These are phyloP conservation scores for Penicillium fimorum DNA, from an alignment of 495 filamentous ascomycete genomes.

Conservation along the genomic window DNA sequence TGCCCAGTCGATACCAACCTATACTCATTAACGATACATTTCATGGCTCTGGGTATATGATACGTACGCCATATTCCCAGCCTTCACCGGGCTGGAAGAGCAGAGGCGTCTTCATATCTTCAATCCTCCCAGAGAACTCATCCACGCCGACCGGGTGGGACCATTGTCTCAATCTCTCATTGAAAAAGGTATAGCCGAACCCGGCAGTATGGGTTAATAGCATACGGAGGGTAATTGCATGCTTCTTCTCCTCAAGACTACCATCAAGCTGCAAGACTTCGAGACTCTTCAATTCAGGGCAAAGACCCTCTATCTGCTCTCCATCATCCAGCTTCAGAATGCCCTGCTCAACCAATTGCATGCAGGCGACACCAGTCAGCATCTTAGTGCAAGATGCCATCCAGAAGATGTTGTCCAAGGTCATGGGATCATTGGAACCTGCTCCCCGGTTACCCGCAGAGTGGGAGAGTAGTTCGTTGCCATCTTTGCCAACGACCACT, in stretches of 20 bases:
- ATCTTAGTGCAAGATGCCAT: slow-evolving; percentile 62
- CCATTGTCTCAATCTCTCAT: slow-evolving; percentile 48
- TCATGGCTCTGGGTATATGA: background rate
- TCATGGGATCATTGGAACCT: slow-evolving; percentile 43
- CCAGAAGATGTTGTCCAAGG: slow-evolving; percentile 54
- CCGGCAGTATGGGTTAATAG: slow-evolving; percentile 58
- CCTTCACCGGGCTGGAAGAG: slow-evolving; percentile 56
- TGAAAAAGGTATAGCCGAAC: slow-evolving; percentile 55
- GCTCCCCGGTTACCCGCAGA: slow-evolving; percentile 39
- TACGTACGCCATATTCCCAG: slow-evolving; percentile 58
- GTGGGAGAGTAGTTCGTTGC: background rate
- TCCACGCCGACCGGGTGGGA: slow-evolving; percentile 49
- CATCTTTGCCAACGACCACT: slow-evolving; percentile 2
- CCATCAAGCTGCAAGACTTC: slow-evolving; percentile 48
- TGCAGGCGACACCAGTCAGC: slow-evolving; percentile 52
- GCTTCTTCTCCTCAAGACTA: slow-evolving; percentile 49
- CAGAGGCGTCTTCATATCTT: slow-evolving; percentile 47
- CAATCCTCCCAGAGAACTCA: slow-evolving; percentile 49
- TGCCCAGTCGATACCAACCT: slow-evolving; percentile 61
- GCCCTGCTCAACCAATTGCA: slow-evolving; percentile 62
- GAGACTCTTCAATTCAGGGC: slow-evolving; percentile 50
- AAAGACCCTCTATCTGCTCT: slow-evolving; percentile 43
- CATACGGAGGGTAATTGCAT: slow-evolving; percentile 60
- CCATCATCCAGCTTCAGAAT: slow-evolving; percentile 52
- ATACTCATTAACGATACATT: background rate